A percentile compares a stretch with the other conserved stretches of the same genome.
phyloP scores from a whole-genome alignment of 495 filamentous ascomycete genomes.

The Penicillium pulvis region DNA sequence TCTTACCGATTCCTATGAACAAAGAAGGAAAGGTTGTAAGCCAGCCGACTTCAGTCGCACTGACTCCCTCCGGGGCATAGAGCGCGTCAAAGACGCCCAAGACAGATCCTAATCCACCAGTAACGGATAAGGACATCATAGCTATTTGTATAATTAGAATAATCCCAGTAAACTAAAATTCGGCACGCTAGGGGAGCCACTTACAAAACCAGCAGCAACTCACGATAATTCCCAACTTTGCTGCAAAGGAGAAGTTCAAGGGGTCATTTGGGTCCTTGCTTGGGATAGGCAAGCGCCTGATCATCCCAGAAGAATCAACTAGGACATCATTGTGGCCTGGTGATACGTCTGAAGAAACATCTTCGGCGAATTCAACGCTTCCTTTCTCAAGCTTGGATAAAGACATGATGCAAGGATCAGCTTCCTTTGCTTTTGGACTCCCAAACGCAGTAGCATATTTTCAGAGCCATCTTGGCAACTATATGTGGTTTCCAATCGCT shows the following conservation, averaged over 20 bases:
- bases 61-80: conserved; percentile 31
- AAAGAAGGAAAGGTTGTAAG: conserved; percentile 34
- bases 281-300: conserved; percentile 34
- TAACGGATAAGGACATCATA: conserved; percentile 36
- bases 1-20: conserved; percentile 36
- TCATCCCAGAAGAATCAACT: conserved; percentile 10
- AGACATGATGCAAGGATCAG: no score
- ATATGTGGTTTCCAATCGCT: no score
- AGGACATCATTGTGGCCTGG: no score
- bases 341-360: no score
- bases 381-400: no score
- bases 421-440: no score
- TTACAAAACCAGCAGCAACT: conserved; percentile 42
- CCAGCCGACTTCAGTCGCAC: conserved; percentile 33
- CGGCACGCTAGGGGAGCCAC: no score
- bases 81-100: conserved; percentile 33
- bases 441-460: no score
- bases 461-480: no score
- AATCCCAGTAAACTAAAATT: no score
- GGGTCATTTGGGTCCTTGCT: conserved; percentile 42
- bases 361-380: no score
- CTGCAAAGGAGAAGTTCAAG: conserved; percentile 34
- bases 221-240: conserved; percentile 34
- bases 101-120: conserved; percentile 33
- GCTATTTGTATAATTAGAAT: conserved; percentile 13